Evolutionary conservation across 75 land plant genomes (phyloP).

Genomic region (Sequoia sempervirens): DNA sequence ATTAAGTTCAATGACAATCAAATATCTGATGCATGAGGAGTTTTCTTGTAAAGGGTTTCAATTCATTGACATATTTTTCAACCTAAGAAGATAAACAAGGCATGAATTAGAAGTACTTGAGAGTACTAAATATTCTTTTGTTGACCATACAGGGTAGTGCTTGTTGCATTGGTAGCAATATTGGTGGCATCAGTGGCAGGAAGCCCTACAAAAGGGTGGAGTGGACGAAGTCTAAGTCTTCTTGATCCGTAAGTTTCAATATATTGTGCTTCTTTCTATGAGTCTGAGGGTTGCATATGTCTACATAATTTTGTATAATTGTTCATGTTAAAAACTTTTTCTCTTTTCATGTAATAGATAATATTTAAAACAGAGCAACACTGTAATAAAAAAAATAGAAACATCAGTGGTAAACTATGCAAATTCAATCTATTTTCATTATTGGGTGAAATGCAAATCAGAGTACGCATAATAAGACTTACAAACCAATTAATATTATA

Average conservation of each 20-base stretch:
- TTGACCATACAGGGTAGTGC: constrained; percentile 59
- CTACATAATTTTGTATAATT: background rate
- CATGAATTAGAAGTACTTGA: background rate
- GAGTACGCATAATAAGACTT: background rate
- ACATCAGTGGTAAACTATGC: background rate
- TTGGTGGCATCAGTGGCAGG: constrained; percentile 90
- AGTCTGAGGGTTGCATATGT: background rate
- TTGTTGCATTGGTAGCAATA: constrained; percentile 56
- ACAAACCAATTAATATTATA: background rate
- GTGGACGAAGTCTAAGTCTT: constrained; percentile 97
- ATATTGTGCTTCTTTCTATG: background rate
- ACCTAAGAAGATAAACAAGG: background rate
- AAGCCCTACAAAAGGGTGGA: constrained; percentile 99
- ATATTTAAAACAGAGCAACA: background rate
- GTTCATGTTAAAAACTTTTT: background rate
- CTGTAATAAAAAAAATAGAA: background rate
- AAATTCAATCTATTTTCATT: background rate
- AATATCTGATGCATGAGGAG: background rate
- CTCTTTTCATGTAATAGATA: background rate
- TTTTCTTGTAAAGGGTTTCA: background rate
- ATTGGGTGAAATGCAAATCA: background rate
- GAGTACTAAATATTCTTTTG: background rate
- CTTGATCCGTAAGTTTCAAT: constrained; percentile 90
- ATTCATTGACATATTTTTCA: background rate
- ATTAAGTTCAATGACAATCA: background rate